Base-by-base conservation (phyloP, 2,329 filamentous ascomycete species). In the Didymella exigua region DNA sequence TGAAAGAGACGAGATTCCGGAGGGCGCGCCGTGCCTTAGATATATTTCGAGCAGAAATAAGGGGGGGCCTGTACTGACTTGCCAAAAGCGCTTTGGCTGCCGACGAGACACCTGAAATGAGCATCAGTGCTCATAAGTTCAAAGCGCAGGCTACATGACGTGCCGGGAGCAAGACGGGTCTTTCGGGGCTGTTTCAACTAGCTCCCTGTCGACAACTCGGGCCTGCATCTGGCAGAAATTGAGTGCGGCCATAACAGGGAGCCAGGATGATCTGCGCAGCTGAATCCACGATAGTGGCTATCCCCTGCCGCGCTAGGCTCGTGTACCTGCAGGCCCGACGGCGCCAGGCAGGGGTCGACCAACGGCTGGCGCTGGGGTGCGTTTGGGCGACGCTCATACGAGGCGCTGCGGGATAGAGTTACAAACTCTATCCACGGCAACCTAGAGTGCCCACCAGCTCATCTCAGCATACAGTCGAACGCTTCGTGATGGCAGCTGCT, bases 41-140 rank as follows among this genome's bases (percentile, higher is more conserved):
- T 73, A 74, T 73, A 66, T 63, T 58, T 46, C 43, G 55, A 54
- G 49, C 50, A 48, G 59, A 62, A 62, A 65, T 67, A 59, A 71
- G 69, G 68, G n/a, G 67, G 68, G 64, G 61, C 58, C 60, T 67
- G 61, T 51, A 63, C 56, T 66, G 66, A 68, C 65, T 68, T 62
- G 61, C 63, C 60, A 65, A 64, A 60, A 59, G 61, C 62, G 62
- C 51, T 70, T 72, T 72, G 72, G 68, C 72, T 62, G 59, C 59
- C 68, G 69, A 67, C 69, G 67, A 74, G 68, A 74, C 71, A 72
- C 69, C 71, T 45, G 65, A 75, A 75, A 74, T 75, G 68, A 72
- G 69, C 58, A 67, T 67, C 68, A 61, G 67, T 71, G 68, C 66
- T 67, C 68, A 68, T 65, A 61, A 59, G 60, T 68, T 62, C 66